phyloP scores from a whole-genome alignment of 2,329 filamentous ascomycete genomes.

The Chaetomium sp. region DNA sequence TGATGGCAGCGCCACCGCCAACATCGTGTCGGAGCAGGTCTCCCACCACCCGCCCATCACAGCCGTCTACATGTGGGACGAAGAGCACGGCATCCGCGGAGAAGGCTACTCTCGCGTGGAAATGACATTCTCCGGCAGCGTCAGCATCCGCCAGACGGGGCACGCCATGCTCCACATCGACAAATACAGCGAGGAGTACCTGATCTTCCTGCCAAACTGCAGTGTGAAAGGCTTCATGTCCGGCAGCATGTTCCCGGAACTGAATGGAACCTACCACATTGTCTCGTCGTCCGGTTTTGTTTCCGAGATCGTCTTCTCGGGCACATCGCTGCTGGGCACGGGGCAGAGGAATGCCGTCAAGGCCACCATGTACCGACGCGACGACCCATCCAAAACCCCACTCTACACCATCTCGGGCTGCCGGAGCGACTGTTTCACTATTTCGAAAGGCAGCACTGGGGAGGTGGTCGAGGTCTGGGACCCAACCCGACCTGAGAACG shows the following conservation, averaged over 20 bases:
- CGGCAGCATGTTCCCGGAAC: background rate
- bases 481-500: too few species aligned
- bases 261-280: background rate
- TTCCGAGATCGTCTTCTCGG: background rate
- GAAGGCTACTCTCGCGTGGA: background rate
- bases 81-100: background rate
- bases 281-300: conserved; percentile 1
- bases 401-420: too few species aligned
- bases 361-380: too few species aligned
- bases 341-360: conserved; percentile 1
- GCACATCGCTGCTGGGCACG: background rate
- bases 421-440: too few species aligned
- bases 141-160: too few species aligned
- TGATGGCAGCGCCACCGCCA: background rate
- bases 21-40: background rate
- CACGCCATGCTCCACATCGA: background rate
- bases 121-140: background rate
- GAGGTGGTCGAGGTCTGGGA: too few species aligned
- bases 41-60: background rate
- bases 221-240: too few species aligned
- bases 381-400: too few species aligned
- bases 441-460: too few species aligned
- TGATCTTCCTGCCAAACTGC: background rate
- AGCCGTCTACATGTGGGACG: background rate
- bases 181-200: background rate